Conservation (phyloP, 495 filamentous ascomycete genomes). For the Penicillium silybi region DNA sequence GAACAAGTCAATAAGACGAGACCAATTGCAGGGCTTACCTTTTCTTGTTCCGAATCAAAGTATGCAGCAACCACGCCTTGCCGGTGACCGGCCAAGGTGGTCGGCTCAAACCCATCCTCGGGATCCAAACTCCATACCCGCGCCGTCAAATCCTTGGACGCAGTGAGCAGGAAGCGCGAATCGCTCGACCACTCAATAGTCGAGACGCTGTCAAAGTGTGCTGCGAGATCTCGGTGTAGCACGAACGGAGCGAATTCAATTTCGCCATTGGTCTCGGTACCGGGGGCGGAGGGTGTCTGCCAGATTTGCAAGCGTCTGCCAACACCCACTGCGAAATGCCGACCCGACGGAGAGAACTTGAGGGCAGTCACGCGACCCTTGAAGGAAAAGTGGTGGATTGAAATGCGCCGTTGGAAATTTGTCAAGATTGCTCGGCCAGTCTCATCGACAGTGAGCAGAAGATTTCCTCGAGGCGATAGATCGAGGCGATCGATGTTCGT, state of each 20-base stretch:
- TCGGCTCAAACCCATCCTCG: constrained; percentile 84
- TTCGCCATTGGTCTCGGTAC: constrained; percentile 69
- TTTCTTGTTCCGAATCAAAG: constrained; percentile 91
- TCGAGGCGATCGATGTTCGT: constrained; percentile 86
- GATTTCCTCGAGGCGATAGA: constrained; percentile 81
- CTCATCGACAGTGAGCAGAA: constrained; percentile 89
- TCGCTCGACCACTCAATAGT: constrained; percentile 92
- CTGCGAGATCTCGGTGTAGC: constrained; percentile 75
- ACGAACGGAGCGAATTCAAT: constrained; percentile 95
- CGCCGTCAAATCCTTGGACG: constrained; percentile 87
- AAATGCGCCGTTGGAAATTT: constrained; percentile 78
- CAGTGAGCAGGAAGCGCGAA: constrained; percentile 87
- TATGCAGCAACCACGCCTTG: constrained; percentile 83
- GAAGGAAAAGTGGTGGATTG: constrained; percentile 92
- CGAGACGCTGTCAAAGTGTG: constrained; percentile 82
- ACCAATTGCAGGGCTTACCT: constrained; percentile 43
- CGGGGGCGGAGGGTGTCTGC: constrained; percentile 88
- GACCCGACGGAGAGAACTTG: constrained; percentile 87
- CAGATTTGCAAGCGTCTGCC: constrained; percentile 87
- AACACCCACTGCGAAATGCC: constrained; percentile 80
- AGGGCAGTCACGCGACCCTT: constrained; percentile 76
- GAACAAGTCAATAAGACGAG: constrained; percentile 37
- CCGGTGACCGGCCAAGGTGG: constrained; percentile 82
- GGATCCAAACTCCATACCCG: constrained; percentile 90
- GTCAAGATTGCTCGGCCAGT: constrained; percentile 91